phyloP scores from a whole-genome alignment of 768 basidiomycete species.

The Neoboletus subvelutipes region DNA sequence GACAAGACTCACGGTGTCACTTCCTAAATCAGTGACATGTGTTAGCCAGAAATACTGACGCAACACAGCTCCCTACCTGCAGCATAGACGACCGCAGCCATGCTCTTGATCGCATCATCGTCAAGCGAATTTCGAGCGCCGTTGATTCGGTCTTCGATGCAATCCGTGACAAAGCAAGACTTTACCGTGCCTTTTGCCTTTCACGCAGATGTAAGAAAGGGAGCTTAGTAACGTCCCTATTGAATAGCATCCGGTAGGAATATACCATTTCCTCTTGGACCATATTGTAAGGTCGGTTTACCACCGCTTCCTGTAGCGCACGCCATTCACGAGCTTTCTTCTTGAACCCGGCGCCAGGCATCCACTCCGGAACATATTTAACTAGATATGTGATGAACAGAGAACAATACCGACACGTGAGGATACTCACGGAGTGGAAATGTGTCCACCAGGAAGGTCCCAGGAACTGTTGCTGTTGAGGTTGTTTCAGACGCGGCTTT shows the following conservation, averaged over 20 bases:
- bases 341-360: conserved; percentile 4
- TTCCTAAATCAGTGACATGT: not conserved
- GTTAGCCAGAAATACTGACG: not conserved
- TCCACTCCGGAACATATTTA: conserved; percentile 3
- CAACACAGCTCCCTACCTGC: not conserved
- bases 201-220: not conserved
- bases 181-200: conserved; percentile 1
- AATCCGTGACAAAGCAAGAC: conserved; percentile 4
- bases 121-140: not conserved
- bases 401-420: not conserved
- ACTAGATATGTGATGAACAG: not conserved
- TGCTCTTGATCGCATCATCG: conserved; percentile 4
- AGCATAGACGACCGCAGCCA: conserved; percentile 6
- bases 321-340: conserved; percentile 7
- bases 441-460: conserved; percentile 3
- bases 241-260: not conserved
- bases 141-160: conserved; percentile 3
- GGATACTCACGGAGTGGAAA: conserved; percentile 1
- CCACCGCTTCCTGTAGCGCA: conserved; percentile 2
- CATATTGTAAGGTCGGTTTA: conserved; percentile 2
- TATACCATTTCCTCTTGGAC: conserved; percentile 2
- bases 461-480: conserved; percentile 3
- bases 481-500: conserved; percentile 5
- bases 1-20: conserved; percentile 2
- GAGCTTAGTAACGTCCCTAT: not conserved